Evolutionary conservation across 371 early-diverging fungal genomes (phyloP), one percentile per base, ranked within the genome.

Genomic region (Rhizopus sp.): DNA sequence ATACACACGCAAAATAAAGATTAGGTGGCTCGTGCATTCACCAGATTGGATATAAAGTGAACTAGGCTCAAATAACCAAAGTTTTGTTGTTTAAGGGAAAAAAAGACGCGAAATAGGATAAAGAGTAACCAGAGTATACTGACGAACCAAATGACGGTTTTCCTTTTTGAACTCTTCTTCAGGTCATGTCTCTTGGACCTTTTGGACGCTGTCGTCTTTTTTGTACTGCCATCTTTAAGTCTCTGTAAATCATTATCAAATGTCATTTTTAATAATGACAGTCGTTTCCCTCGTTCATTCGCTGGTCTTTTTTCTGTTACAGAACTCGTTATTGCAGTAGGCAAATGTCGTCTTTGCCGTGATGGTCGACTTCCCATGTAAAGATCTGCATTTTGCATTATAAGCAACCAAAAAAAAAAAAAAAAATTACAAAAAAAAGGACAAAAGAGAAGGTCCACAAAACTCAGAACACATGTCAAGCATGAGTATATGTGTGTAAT

Each of bases 321-420:
- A n/a, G 66, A 55, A 32, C 35, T 17, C 4, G 55, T 49, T 1
- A 52, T 32, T 23, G 68, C 37, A 29, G 35, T 44, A 35, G 68
- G 68, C 12, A 68, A 47, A 47, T 68, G 68, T 16, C 68, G 39
- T 12, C 63, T 35, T 41, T 60, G 55, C 9, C 68, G 46, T 17
- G 68, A 63, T 13, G 57, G 60, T 2, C 68, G 50, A 16, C 53
- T 52, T 0, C 63, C 63, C 49, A 63, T 59, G 3, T 60, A 59
- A 13, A 62, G 17, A n/a, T n/a, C 50, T n/a, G 31, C 29, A 41
- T 64, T 56, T 42, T 50, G 32, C 33, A 49, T 54, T 9, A 5
- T 48, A 32, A 12, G 17, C 37, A 30, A 10, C 30, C 13, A n/a
- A 16, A 29, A 37, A 17, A 38, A 32, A 34, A 12, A 53, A 4